Evolutionary conservation across 1,284 basidiomycete genomes (phyloP).

Genomic region (Papiliotrema flavescens): DNA sequence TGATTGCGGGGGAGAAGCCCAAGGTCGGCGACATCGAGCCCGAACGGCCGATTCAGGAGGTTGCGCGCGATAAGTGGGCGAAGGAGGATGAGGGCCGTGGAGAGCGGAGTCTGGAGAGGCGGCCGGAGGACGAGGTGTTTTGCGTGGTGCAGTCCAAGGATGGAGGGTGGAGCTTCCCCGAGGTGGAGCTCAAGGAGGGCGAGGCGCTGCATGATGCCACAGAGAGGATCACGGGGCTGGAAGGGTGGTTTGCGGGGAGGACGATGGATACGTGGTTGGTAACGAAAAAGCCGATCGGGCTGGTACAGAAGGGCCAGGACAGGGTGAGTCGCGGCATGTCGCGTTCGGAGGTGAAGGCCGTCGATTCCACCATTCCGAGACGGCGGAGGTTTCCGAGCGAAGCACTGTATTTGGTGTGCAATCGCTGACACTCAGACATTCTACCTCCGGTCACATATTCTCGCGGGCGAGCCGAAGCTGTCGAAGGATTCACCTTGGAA

Average conservation of each 20-base stretch:
- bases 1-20: constrained; percentile 54
- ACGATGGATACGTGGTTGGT: constrained; percentile 48
- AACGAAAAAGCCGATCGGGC: constrained; percentile 45
- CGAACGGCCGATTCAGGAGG: constrained; percentile 46
- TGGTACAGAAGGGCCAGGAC: constrained; percentile 29
- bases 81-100: constrained; percentile 43
- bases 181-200: constrained; percentile 21
- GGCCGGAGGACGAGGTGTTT: constrained; percentile 80
- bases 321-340: constrained; percentile 34
- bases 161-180: constrained; percentile 74
- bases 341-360: too few species aligned
- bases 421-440: constrained; percentile 33
- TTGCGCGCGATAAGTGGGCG: constrained; percentile 31
- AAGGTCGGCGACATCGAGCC: constrained; percentile 58
- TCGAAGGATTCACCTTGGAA: constrained; percentile 24
- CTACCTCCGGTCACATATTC: constrained; percentile 47
- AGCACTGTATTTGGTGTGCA: too few species aligned
- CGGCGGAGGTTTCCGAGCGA: too few species aligned
- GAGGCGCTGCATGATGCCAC: constrained; percentile 44
- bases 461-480: constrained; percentile 41
- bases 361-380: too few species aligned
- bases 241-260: constrained; percentile 35
- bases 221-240: constrained; percentile 27
- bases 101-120: constrained; percentile 73
- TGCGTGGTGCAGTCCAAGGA: constrained; percentile 64